Evolutionary conservation across 2,329 filamentous ascomycete genomes (phyloP), one percentile per base, ranked within the genome.

Genomic region (Sporothrix pallida): DNA sequence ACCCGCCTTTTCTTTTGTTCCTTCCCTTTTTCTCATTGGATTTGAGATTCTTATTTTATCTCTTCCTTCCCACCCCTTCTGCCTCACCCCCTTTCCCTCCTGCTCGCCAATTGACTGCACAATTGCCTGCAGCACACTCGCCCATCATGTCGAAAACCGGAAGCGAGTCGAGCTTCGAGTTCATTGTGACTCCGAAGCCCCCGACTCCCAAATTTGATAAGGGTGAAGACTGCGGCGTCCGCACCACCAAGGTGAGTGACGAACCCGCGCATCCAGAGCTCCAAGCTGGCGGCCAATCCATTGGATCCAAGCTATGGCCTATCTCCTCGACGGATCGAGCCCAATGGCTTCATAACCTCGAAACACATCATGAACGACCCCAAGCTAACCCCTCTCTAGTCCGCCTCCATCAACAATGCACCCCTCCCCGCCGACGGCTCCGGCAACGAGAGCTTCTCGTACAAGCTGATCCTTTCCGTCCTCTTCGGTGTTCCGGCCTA

Each of bases 391-490:
- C 12, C 17, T 54, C 13, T 1, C n/a, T 37, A 97, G 95, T 95
- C 90, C 80, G 92, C 93, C 46, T 85, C 94, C 75, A 98, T 98
- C 85, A 93, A 97, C 82, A 98, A 98, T 89, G 93, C 91, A 68
- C 94, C 96, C 77, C 90, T 98, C 60, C 96, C 96, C 52, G 95
- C 95, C 77, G 96, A 99, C 82, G 93, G 90, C 70, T 86, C 94
- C 70, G 93, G 94, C 77, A 90, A 88, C 82, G 94, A 97, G 78
- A 91, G 86, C 83, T 99, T 98, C 90, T 95, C 92, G 84, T 97
- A 96, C 85, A 84, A 87, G 78, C 84, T 92, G 79, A 90, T 98
- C 78, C 86, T 93, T 82, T 87, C 88, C 78, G 82, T 95, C 76
- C 82, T 97, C 75, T 82, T 89, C 75, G 83, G 89, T 74, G 87